Conservation (phyloP, 2,329 filamentous ascomycete species). For the Monilinia laxa region DNA sequence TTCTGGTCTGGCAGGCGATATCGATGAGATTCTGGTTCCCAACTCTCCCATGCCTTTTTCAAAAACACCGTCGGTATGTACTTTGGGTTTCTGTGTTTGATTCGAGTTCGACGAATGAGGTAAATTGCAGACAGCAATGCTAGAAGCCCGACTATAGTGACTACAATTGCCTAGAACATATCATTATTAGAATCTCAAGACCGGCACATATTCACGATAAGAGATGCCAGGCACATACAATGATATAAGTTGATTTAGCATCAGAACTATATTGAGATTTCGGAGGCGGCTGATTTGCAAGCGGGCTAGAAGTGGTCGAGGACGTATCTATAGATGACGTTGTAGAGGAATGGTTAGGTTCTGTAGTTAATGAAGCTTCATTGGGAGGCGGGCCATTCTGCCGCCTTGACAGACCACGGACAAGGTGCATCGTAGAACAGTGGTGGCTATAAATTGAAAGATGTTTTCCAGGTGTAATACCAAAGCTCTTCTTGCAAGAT, state of each 20-base stretch:
- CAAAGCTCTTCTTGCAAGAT: conserved; percentile 17
- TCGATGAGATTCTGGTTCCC: conserved; percentile 42
- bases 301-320: background rate
- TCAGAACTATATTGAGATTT: background rate
- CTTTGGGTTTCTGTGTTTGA: conserved; percentile 48
- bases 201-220: background rate
- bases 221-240: conserved; percentile 17
- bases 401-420: conserved; percentile 18
- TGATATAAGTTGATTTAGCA: conserved; percentile 17
- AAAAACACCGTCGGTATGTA: conserved; percentile 51
- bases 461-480: conserved; percentile 7
- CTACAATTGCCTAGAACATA: conserved; percentile 24
- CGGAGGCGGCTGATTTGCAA: background rate
- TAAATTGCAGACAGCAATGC: conserved; percentile 29
- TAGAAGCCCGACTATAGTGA: conserved; percentile 29
- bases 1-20: conserved; percentile 37
- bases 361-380: conserved; percentile 11
- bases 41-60: conserved; percentile 52
- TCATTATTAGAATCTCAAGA: background rate
- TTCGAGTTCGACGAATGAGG: conserved; percentile 44
- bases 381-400: conserved; percentile 16
- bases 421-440: conserved; percentile 19
- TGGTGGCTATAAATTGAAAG: conserved; percentile 4
- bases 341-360: conserved; percentile 7
- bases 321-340: background rate